Conservation (phyloP, 257 asterid genomes). For the Capsicum chinense region DNA sequence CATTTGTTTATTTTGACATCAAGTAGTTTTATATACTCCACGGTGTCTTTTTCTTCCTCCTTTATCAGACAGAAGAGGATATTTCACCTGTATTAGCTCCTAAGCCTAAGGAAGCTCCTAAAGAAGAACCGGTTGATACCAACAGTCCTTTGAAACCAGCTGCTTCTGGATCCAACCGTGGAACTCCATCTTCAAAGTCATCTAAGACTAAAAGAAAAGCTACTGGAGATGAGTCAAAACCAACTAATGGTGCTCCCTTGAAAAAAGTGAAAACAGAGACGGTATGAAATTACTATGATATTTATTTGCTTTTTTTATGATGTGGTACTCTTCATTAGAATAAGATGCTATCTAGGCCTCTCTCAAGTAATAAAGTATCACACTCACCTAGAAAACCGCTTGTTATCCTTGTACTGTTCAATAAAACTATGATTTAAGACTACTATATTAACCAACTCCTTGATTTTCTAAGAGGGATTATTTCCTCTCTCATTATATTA, state of each 20-base stretch:
- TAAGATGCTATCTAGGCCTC: background rate
- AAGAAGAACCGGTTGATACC: conserved; percentile 80
- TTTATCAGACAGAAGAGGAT: conserved; percentile 27
- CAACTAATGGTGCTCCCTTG: conserved; percentile 62
- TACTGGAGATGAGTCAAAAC: conserved; percentile 71
- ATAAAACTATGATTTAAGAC: background rate
- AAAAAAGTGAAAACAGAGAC: conserved; percentile 85
- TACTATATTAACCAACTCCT: background rate
- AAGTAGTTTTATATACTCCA: background rate
- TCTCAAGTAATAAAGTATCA: conserved; percentile 1
- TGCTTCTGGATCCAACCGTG: conserved; percentile 62
- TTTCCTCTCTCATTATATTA: background rate
- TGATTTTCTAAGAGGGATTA: background rate
- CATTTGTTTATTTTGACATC: background rate
- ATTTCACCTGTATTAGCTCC: conserved; percentile 72
- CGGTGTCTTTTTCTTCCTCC: conserved; percentile 1
- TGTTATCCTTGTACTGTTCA: background rate
- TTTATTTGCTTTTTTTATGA: background rate
- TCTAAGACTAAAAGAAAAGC: conserved; percentile 80
- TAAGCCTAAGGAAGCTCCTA: conserved; percentile 71
- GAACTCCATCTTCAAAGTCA: conserved; percentile 71
- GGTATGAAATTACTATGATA: conserved; percentile 43
- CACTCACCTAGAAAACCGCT: background rate
- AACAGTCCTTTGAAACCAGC: conserved; percentile 66
- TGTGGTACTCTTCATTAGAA: background rate